Evolutionary conservation across 2,329 filamentous ascomycete species (phyloP).

Genomic region (Fusarium sarcochroum): DNA sequence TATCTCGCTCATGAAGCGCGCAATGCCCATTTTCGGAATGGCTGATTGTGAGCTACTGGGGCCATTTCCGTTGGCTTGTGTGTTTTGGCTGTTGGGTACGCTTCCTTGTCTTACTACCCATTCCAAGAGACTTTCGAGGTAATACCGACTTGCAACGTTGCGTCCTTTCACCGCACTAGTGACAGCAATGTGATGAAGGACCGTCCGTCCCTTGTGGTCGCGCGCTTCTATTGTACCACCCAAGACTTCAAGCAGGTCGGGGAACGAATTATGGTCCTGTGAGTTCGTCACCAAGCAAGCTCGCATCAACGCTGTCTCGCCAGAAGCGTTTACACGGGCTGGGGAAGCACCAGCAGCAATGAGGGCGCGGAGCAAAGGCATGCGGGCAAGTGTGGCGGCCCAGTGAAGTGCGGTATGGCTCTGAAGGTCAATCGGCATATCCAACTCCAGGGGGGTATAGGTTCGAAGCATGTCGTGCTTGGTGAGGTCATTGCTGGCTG

Average conservation of each 20-base stretch:
- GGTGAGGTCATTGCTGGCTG: constrained; percentile 76
- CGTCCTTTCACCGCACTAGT: constrained; percentile 96
- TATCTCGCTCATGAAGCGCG: constrained; percentile 95
- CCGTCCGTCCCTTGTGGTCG: constrained; percentile 90
- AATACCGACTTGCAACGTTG: constrained; percentile 92
- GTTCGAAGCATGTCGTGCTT: constrained; percentile 83
- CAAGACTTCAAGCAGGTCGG: constrained; percentile 89
- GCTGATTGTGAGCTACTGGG: constrained; percentile 58
- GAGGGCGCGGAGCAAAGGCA: constrained; percentile 84
- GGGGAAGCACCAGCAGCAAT: constrained; percentile 89
- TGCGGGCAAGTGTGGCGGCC: constrained; percentile 92
- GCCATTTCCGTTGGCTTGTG: constrained; percentile 51
- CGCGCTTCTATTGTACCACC: constrained; percentile 91
- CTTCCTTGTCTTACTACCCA: constrained; percentile 92
- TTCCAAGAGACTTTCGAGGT: constrained; percentile 92
- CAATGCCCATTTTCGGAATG: constrained; percentile 83
- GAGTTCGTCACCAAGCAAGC: constrained; percentile 96
- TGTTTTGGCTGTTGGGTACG: constrained; percentile 66
- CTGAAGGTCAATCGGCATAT: constrained; percentile 91
- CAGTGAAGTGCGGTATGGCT: constrained; percentile 94
- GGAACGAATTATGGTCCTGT: constrained; percentile 90
- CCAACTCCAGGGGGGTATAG: constrained; percentile 84
- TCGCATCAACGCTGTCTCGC: constrained; percentile 93
- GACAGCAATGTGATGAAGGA: constrained; percentile 95
- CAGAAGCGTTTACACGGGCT: constrained; percentile 87